phyloP scores from a whole-genome alignment of 768 basidiomycete species.

The Boletus rubropictus region DNA sequence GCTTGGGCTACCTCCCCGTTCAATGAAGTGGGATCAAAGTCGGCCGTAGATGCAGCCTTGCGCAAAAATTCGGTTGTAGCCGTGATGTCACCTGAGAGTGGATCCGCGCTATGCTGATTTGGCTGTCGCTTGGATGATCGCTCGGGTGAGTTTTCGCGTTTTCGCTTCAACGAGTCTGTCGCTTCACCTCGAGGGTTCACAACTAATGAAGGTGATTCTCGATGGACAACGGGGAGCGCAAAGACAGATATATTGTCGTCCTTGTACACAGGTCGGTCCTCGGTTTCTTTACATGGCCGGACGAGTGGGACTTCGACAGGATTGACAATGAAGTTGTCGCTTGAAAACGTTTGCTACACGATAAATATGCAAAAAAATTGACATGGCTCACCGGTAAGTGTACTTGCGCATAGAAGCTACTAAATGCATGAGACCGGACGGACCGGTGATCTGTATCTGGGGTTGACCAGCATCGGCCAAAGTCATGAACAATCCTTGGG shows the following conservation, averaged over 20 bases:
- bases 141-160: constrained; percentile 38
- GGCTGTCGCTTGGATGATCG: constrained; percentile 33
- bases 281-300: constrained; percentile 12
- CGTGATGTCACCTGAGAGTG: background rate
- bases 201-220: background rate
- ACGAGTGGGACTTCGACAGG: constrained; percentile 39
- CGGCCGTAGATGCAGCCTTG: constrained; percentile 18
- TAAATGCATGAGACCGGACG: constrained; percentile 63
- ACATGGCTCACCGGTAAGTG: constrained; percentile 48
- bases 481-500: constrained; percentile 69
- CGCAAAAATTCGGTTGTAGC: constrained; percentile 10
- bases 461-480: constrained; percentile 65
- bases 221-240: constrained; percentile 45
- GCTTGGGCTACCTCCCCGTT: constrained; percentile 43
- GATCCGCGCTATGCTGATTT: background rate
- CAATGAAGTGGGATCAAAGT: constrained; percentile 32
- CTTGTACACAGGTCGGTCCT: constrained; percentile 44
- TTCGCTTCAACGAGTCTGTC: constrained; percentile 33
- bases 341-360: constrained; percentile 17
- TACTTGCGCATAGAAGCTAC: constrained; percentile 68
- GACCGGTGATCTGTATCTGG: constrained; percentile 61
- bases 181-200: background rate
- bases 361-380: background rate
- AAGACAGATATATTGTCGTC: constrained; percentile 66
- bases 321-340: constrained; percentile 47